phyloP scores from a whole-genome alignment of 352 stramenopile genomes.

The Globisporangium irregulare region DNA sequence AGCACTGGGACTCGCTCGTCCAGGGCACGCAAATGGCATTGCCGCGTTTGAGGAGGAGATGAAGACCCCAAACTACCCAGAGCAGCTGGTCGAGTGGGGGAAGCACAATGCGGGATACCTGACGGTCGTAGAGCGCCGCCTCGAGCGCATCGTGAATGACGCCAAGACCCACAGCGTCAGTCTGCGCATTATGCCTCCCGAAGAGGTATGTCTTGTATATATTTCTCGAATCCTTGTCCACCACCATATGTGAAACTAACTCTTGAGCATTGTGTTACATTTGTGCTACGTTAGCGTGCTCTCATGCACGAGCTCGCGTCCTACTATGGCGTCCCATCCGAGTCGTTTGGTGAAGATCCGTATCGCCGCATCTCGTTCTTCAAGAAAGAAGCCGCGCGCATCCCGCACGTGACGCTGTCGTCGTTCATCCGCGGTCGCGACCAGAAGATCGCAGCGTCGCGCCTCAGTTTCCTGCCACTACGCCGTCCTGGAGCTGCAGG shows the following conservation, averaged over 20 bases:
- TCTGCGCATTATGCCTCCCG: conserved; percentile 62
- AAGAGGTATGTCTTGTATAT: conserved; percentile 33
- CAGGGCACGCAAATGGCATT: conserved; percentile 29
- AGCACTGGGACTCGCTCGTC: conserved; percentile 50
- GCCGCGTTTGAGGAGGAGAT: conserved; percentile 76
- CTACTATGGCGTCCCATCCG: conserved; percentile 62
- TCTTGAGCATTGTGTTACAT: not conserved
- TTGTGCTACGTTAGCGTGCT: conserved; percentile 30
- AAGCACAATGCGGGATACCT: conserved; percentile 72
- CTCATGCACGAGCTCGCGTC: conserved; percentile 73
- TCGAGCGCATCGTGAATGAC: conserved; percentile 73
- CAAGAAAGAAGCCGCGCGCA: conserved; percentile 50
- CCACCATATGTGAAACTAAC: not conserved
- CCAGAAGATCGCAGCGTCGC: conserved; percentile 30
- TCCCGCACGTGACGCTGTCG: conserved; percentile 60
- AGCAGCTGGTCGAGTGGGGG: conserved; percentile 65
- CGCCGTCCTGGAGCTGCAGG: conserved; percentile 16
- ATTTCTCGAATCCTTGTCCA: conserved; percentile 6
- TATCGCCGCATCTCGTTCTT: conserved; percentile 74
- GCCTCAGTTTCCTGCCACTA: conserved; percentile 60
- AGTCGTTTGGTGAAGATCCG: conserved; percentile 76
- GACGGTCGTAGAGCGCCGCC: conserved; percentile 62
- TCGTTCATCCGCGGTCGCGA: conserved; percentile 34
- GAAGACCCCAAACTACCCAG: conserved; percentile 60
- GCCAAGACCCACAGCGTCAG: conserved; percentile 69